Conservation (phyloP, 2,329 filamentous ascomycete genomes). For the Fusarium protoensiforme region DNA sequence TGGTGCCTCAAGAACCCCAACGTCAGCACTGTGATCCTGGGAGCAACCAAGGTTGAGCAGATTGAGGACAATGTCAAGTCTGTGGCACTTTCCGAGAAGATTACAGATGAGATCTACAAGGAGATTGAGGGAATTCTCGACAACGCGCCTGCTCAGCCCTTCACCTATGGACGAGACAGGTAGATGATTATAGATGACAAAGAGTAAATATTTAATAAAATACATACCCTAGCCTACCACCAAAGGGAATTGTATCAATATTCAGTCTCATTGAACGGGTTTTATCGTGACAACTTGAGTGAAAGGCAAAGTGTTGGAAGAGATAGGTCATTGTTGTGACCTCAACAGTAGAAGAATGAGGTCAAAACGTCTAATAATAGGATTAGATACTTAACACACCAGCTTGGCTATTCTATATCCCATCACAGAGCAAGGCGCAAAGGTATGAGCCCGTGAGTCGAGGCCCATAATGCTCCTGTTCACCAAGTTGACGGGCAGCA, state of each 20-base stretch:
- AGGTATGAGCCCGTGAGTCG: neutral
- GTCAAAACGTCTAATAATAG: neutral
- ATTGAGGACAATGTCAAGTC: slow-evolving; percentile 42
- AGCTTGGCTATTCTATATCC: neutral
- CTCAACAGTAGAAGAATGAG: neutral
- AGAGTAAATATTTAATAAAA: neutral
- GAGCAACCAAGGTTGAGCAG: slow-evolving; percentile 42
- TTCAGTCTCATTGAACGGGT: neutral
- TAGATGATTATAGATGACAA: neutral
- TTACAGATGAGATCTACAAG: slow-evolving; percentile 31
- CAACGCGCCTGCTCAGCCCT: slow-evolving; percentile 28
- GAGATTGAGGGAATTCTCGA: slow-evolving; percentile 40
- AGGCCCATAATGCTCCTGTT: neutral
- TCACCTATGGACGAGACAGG: slow-evolving; percentile 33
- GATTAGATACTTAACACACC: neutral
- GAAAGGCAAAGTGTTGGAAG: neutral
- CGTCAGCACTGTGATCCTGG: slow-evolving; percentile 45
- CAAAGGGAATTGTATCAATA: neutral
- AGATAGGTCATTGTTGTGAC: neutral
- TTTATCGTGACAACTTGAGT: neutral
- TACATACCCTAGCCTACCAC: neutral
- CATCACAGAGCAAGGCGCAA: neutral
- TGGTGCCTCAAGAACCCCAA: slow-evolving; percentile 43
- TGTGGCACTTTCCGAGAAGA: slow-evolving; percentile 32
- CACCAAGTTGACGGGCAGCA: neutral